Conservation (phyloP, 1,284 basidiomycete species). For the Ustilago hordei region DNA sequence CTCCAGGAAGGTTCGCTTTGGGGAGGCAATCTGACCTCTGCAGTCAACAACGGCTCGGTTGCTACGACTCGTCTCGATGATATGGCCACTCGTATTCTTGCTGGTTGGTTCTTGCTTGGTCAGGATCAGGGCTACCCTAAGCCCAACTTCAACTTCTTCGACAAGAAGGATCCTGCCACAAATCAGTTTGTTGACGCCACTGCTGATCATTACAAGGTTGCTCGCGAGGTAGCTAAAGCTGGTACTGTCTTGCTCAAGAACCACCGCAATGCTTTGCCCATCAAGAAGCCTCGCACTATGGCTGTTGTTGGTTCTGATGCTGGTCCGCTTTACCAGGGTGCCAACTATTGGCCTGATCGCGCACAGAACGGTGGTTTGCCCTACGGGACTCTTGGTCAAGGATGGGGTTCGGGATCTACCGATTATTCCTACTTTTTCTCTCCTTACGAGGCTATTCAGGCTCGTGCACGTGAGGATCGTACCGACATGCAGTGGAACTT, state of each 20-base stretch:
- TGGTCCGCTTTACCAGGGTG: constrained; percentile 77
- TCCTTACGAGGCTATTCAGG: constrained; percentile 78
- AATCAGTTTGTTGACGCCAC: constrained; percentile 80
- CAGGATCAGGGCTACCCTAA: constrained; percentile 63
- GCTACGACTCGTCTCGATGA: constrained; percentile 74
- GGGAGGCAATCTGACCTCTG: constrained; percentile 74
- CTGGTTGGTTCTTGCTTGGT: constrained; percentile 70
- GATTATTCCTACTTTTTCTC: constrained; percentile 73
- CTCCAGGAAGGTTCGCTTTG: constrained; percentile 37
- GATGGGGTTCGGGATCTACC: constrained; percentile 77
- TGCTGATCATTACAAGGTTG: constrained; percentile 77
- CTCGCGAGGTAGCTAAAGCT: constrained; percentile 80
- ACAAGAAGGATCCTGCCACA: constrained; percentile 46
- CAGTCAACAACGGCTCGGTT: constrained; percentile 79
- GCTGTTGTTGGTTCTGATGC: constrained; percentile 73
- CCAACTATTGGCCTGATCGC: constrained; percentile 79
- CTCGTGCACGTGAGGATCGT: constrained; percentile 73
- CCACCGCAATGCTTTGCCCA: constrained; percentile 51
- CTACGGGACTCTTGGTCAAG: constrained; percentile 81
- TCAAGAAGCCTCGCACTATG: constrained; percentile 50
- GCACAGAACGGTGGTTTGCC: constrained; percentile 70
- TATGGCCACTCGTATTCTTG: constrained; percentile 68
- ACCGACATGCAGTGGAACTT: constrained; percentile 73
- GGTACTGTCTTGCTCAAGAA: constrained; percentile 83
- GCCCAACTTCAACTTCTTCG: constrained; percentile 61